Percentiles rank a stretch among this genome's conserved stretches.
Conservation (phyloP, 352 stramenopile genomes). For the Ochromonadaceae sp. region DNA sequence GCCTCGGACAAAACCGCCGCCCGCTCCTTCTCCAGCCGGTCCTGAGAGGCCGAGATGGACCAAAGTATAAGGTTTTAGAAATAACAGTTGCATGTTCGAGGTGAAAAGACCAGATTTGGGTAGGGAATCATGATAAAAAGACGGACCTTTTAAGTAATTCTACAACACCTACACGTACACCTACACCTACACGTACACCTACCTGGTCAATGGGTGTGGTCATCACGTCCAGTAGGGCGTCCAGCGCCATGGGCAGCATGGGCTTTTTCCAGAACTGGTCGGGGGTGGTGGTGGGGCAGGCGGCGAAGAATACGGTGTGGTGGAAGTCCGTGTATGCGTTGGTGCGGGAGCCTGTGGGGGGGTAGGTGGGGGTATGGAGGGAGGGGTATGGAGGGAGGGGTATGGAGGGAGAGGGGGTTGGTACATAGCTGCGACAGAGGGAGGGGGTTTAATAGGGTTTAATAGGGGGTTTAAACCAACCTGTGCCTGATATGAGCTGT, state of each 20-base stretch:
- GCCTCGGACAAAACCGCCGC: slow-evolving; percentile 60
- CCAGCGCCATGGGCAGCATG: slow-evolving; percentile 53
- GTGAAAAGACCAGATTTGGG: too few species aligned
- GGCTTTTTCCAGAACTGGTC: slow-evolving; percentile 26
- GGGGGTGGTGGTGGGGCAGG: slow-evolving; percentile 42
- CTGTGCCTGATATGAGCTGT: neutral
- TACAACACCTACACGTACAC: too few species aligned
- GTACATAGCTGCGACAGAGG: too few species aligned
- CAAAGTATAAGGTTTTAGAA: neutral
- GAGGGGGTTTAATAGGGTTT: too few species aligned
- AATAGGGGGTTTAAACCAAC: too few species aligned
- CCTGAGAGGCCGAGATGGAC: slow-evolving; percentile 45
- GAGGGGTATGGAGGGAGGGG: too few species aligned
- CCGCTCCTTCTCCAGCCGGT: slow-evolving; percentile 64
- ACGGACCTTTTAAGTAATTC: neutral
- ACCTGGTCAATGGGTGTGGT: slow-evolving; percentile 1
- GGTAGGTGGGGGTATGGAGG: too few species aligned
- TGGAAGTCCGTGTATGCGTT: slow-evolving; percentile 77
- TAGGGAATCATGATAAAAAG: too few species aligned
- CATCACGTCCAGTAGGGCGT: slow-evolving; percentile 61
- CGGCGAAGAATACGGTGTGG: slow-evolving; percentile 69
- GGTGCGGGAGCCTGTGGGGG: slow-evolving; percentile 58
- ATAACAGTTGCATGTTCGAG: neutral
- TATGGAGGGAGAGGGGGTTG: too few species aligned
- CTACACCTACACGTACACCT: too few species aligned